Evolutionary conservation across 2,329 filamentous ascomycete genomes (phyloP), one percentile per base, ranked within the genome.

Genomic region (Verticillium dahliae): DNA sequence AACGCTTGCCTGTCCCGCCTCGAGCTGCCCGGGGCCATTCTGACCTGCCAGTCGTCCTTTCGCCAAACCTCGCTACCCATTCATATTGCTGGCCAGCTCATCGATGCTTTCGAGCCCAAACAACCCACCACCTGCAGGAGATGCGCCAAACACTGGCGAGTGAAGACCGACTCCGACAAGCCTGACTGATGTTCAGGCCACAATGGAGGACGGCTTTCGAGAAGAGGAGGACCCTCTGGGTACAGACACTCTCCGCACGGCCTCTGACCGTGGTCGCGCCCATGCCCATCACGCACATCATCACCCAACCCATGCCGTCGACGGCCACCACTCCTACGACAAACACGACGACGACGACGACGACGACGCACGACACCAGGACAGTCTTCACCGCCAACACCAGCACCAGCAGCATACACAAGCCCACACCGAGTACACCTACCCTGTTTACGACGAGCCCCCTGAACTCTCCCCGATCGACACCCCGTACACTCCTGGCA

Each of bases 131-230:
- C 71, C 71, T 78, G 75, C 76, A 76, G 78, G 75, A 74, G 72
- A 74, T 71, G 75, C 66, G 74, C 72, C 72, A 71, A 64, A 70
- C 73, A 71, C 72, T 72, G 70, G 74, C 74, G 72, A 72, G 73
- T 75, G 74, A 73, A 71, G 37, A 50, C 45, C 74, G 73, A 70
- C 69, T 71, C 73, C 72, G 69, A 73, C 70, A 69, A 72, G 73
- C 75, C 74, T 75, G 74, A 77, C 75, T 69, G 72, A 78, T 78
- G 76, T 73, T 73, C 45, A 73, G 72, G 73, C 73, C 72, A 79
- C 75, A 74, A 83, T 82, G 80, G 79, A 82, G 74, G 72, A 72
- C 70, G 75, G 72, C 72, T 74, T 73, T 71, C 74, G 72, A 74
- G 73, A 79, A 71, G 75, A 78, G 71, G 75, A 77, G 71, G 74